Conservation (phyloP, 2,329 filamentous ascomycete species). For the Microdochium paspali region DNA sequence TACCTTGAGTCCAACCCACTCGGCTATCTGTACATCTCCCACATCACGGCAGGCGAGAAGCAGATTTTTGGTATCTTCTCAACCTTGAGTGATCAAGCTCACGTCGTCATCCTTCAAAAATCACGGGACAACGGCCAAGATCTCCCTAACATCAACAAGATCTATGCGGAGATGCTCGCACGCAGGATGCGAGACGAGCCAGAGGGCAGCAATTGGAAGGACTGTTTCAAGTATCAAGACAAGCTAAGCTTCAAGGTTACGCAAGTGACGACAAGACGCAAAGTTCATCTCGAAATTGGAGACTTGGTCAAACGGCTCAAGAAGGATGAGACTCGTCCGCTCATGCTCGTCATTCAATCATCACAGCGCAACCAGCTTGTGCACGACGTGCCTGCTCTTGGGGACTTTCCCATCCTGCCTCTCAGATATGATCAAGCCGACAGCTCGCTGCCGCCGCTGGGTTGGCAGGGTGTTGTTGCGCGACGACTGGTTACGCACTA, state of each 20-base stretch:
- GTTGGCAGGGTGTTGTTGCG: constrained; percentile 86
- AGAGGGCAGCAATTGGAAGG: constrained; percentile 64
- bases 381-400: constrained; percentile 76
- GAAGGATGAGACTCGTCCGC: constrained; percentile 71
- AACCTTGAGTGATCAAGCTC: constrained; percentile 66
- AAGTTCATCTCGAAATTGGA: constrained; percentile 78
- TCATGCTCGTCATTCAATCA: constrained; percentile 84
- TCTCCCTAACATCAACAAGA: constrained; percentile 80
- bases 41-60: constrained; percentile 80
- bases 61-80: constrained; percentile 95
- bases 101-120: constrained; percentile 82
- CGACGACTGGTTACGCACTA: constrained; percentile 84
- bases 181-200: constrained; percentile 53
- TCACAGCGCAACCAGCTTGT: constrained; percentile 72
- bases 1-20: constrained; percentile 71
- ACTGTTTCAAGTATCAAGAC: constrained; percentile 79
- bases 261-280: constrained; percentile 81
- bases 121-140: constrained; percentile 69
- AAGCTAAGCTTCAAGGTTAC: constrained; percentile 76
- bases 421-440: constrained; percentile 77
- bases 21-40: constrained; percentile 85
- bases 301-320: constrained; percentile 86
- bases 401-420: constrained; percentile 74
- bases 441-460: constrained; percentile 78
- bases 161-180: constrained; percentile 70